A percentile compares a stretch with the other conserved stretches of the same genome.
phyloP scores from a whole-genome alignment of 345 rosid genomes.

The Kernera saxatilis region DNA sequence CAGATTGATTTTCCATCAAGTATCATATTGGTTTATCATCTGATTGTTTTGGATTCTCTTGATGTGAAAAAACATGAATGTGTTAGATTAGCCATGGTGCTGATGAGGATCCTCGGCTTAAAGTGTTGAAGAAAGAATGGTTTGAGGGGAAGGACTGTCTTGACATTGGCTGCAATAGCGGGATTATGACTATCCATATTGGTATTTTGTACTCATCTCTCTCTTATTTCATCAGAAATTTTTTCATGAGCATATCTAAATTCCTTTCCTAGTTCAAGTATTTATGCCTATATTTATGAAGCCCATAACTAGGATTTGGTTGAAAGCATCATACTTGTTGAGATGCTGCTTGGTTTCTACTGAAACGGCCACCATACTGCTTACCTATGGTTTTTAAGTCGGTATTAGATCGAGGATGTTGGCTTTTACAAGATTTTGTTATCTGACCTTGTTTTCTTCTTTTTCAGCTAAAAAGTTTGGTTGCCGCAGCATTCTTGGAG shows the following conservation, averaged over 20 bases:
- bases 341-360: too few relatives aligned
- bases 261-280: too few relatives aligned
- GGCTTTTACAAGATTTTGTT: too few relatives aligned
- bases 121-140: slow-evolving; percentile 75
- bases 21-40: not conserved
- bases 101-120: slow-evolving; percentile 83
- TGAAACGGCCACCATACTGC: too few relatives aligned
- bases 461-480: slow-evolving; percentile 66
- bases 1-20: not conserved
- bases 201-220: too few relatives aligned
- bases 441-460: not conserved
- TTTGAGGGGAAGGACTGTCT: slow-evolving; percentile 74
- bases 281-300: too few relatives aligned
- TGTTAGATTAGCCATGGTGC: slow-evolving; percentile 54
- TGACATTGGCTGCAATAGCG: slow-evolving; percentile 91
- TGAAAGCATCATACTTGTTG: too few relatives aligned
- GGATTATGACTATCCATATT: slow-evolving; percentile 67
- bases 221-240: too few relatives aligned
- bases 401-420: not conserved
- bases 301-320: too few relatives aligned
- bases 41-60: not conserved
- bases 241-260: too few relatives aligned
- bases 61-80: not conserved
- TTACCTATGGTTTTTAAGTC: too few relatives aligned
- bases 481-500: slow-evolving; percentile 78